phyloP scores from a whole-genome alignment of 371 early-diverging fungal genomes.

The Mucor circinelloides region DNA sequence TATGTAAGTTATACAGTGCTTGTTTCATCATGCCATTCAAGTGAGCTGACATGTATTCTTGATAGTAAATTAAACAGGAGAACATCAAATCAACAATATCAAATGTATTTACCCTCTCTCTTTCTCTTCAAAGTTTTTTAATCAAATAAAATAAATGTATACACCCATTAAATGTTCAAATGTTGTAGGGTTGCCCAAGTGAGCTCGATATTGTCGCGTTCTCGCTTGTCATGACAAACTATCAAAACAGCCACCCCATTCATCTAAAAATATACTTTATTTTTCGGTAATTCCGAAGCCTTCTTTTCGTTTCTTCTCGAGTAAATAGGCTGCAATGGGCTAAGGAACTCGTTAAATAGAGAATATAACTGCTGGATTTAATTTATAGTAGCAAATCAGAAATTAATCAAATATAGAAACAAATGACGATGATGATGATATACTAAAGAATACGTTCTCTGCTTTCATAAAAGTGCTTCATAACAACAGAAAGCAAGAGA shows the following conservation, averaged over 20 bases:
- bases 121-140: not conserved
- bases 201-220: not conserved
- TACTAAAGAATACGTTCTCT: no score
- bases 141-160: not conserved
- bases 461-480: no score
- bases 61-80: not conserved
- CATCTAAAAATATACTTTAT: not conserved
- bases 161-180: not conserved
- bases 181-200: not conserved
- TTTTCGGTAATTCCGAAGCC: not conserved
- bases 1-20: constrained; percentile 72
- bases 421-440: no score
- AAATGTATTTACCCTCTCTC: not conserved
- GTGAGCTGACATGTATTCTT: not conserved
- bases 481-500: no score
- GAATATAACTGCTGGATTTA: not conserved
- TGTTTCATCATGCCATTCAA: not conserved
- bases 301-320: not conserved
- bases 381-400: not conserved
- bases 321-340: not conserved
- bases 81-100: not conserved
- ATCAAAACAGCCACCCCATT: not conserved
- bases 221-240: not conserved
- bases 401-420: not conserved
- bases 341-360: not conserved